Conservation (phyloP, 805 yeast genomes). For the Candida jianshihensis region DNA sequence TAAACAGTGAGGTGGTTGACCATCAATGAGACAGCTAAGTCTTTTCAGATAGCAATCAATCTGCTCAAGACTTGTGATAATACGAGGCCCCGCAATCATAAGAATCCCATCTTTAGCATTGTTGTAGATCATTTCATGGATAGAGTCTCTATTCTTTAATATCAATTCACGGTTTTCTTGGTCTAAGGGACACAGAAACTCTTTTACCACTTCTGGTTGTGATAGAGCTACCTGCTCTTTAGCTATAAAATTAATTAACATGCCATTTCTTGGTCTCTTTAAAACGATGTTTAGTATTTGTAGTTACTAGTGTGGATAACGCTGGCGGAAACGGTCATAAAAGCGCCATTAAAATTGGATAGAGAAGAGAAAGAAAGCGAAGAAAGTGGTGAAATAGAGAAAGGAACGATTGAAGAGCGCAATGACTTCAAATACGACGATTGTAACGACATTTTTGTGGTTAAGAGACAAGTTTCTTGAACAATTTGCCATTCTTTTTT, state of each 20-base stretch:
- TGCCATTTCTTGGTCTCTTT: too few species aligned
- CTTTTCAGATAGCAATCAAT: too few species aligned
- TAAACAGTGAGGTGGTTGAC: not conserved
- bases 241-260: not conserved
- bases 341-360: not conserved
- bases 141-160: not conserved
- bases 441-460: too few species aligned
- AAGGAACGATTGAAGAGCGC: not conserved
- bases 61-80: slow-evolving; percentile 15
- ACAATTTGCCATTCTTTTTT: too few species aligned
- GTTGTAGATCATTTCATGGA: not conserved
- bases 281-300: not conserved
- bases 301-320: not conserved
- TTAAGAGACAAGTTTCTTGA: too few species aligned
- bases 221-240: slow-evolving; percentile 1
- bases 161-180: not conserved
- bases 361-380: not conserved
- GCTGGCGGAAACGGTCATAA: not conserved
- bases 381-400: not conserved
- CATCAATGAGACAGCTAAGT: too few species aligned
- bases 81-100: slow-evolving; percentile 28
- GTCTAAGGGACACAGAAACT: slow-evolving; percentile 3
- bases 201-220: slow-evolving; percentile 4
- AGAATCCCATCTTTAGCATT: not conserved
- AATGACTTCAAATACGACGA: not conserved